Percentiles rank a stretch among this genome's conserved stretches.
These are phyloP conservation scores for Anisodus tanguticus DNA, from an alignment of 257 asterid genomes.

Conservation along the genomic window DNA sequence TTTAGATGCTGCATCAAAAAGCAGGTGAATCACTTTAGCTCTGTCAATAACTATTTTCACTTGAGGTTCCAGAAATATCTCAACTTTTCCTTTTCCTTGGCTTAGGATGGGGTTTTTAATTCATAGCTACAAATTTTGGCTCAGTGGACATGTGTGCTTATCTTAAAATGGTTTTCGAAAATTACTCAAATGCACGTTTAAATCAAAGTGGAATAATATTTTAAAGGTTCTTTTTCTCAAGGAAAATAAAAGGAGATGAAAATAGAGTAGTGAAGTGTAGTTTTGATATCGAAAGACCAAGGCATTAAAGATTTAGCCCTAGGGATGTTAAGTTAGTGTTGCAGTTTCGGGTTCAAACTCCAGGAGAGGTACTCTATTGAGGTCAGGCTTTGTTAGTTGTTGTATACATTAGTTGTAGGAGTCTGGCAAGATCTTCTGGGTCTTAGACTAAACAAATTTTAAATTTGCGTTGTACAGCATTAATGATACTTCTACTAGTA, in stretches of 20 bases:
- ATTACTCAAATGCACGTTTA: background rate
- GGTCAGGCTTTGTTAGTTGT: background rate
- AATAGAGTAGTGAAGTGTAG: background rate
- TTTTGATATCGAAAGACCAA: background rate
- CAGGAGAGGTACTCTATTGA: background rate
- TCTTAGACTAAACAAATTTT: background rate
- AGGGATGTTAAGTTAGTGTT: background rate
- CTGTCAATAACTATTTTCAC: background rate
- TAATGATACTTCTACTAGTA: background rate
- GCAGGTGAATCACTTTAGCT: constrained; percentile 54
- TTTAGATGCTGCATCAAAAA: constrained; percentile 62
- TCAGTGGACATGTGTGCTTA: background rate
- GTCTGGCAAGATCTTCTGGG: background rate
- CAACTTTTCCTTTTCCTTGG: background rate
- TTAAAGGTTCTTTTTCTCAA: background rate
- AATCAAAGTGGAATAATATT: background rate
- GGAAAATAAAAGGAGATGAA: constrained; percentile 2
- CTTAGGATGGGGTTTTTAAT: background rate
- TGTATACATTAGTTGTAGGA: background rate
- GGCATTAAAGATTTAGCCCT: background rate
- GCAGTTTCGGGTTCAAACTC: background rate
- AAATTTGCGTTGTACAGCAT: background rate
- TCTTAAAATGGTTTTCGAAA: background rate
- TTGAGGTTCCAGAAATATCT: constrained; percentile 9
- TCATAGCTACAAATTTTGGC: background rate